Evolutionary conservation across 2,329 filamentous ascomycete species (phyloP).

Genomic region (Calonectria hongkongensis): DNA sequence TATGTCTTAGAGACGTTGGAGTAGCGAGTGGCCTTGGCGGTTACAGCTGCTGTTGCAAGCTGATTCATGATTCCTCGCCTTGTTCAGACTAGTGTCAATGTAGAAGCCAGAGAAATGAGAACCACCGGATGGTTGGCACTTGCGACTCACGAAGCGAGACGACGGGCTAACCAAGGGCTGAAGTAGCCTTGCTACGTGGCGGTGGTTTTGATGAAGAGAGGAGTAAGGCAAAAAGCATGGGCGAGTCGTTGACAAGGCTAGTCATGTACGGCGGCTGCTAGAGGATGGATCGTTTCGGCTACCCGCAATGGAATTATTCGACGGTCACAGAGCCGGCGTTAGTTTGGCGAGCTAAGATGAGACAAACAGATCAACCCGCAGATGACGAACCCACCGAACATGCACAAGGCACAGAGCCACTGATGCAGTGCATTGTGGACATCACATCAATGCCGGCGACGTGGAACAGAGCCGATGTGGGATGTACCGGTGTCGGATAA

Average conservation of each 20-base stretch:
- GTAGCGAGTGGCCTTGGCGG: neutral
- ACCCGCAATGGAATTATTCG: constrained; percentile 30
- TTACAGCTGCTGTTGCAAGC: neutral
- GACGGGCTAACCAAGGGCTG: constrained; percentile 12
- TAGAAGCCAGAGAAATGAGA: neutral
- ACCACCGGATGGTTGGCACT: neutral
- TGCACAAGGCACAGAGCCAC: constrained; percentile 22
- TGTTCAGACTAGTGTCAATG: neutral
- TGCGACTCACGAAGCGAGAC: neutral
- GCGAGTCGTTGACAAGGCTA: constrained; percentile 16
- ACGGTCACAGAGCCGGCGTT: constrained; percentile 33
- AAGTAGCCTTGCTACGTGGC: constrained; percentile 35
- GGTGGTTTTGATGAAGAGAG: constrained; percentile 24
- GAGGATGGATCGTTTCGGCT: constrained; percentile 8
- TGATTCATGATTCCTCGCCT: neutral
- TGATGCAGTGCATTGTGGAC: neutral
- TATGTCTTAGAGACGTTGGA: neutral
- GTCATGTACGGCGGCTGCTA: constrained; percentile 27
- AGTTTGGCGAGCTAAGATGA: constrained; percentile 33
- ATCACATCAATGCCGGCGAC: constrained; percentile 10
- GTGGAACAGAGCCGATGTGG: constrained; percentile 1
- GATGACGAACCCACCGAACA: constrained; percentile 35
- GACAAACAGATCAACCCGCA: constrained; percentile 46
- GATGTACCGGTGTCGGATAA: constrained; percentile 1
- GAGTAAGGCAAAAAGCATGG: constrained; percentile 10